A percentile compares a stretch with the other conserved stretches of the same genome.
Evolutionary conservation across 345 rosid species (phyloP).

Genomic region (Arabis alpina): DNA sequence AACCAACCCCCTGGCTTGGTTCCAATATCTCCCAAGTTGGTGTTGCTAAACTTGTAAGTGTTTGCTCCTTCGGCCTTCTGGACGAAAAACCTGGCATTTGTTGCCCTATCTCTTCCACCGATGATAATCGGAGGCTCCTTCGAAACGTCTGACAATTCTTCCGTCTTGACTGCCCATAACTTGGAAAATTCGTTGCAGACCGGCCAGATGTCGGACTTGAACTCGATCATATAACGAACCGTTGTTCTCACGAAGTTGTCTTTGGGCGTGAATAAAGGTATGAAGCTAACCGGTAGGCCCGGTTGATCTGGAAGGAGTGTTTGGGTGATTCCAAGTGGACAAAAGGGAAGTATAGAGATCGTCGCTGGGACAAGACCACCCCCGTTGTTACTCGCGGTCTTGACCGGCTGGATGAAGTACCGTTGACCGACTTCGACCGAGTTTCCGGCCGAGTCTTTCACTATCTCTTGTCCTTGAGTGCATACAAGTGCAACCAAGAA

Average conservation of each 20-base stretch:
- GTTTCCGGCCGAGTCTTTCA: constrained; percentile 10
- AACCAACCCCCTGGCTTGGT: neutral
- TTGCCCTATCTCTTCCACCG: neutral
- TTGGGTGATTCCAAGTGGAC: constrained; percentile 37
- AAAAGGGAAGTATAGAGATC: neutral
- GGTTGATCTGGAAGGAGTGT: neutral
- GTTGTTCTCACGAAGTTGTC: too few relatives aligned
- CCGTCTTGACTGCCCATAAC: neutral
- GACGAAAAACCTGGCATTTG: too few relatives aligned
- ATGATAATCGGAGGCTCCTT: constrained; percentile 6
- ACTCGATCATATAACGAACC: neutral
- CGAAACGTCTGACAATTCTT: neutral
- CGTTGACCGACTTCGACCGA: neutral
- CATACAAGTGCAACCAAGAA: constrained; percentile 6
- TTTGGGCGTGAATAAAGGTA: fast-evolving
- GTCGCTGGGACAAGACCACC: constrained; percentile 35
- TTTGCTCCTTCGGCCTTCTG: neutral
- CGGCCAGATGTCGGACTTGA: neutral
- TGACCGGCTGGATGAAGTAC: constrained; percentile 31
- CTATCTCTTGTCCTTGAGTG: neutral
- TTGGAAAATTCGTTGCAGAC: constrained; percentile 25
- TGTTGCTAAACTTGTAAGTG: constrained; percentile 23
- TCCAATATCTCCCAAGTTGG: neutral
- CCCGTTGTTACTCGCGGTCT: neutral
- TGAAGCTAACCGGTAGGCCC: constrained; percentile 28